phyloP scores from a whole-genome alignment of 169 alveolate genomes.

The Plasmodium inui region DNA sequence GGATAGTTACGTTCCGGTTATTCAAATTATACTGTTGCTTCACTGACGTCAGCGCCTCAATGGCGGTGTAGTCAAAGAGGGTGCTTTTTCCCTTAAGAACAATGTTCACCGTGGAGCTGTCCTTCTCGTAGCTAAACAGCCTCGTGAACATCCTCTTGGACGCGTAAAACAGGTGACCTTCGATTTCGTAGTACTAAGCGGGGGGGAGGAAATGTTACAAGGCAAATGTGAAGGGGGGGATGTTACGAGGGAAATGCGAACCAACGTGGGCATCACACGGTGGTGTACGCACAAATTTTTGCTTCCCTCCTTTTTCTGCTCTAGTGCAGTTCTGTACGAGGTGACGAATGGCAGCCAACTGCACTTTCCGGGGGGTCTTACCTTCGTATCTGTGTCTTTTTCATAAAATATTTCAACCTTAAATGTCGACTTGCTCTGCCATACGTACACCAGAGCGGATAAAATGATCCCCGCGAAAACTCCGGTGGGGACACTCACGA shows the following conservation, averaged over 20 bases:
- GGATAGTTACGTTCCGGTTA: slow-evolving; percentile 25
- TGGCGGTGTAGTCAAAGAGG: slow-evolving; percentile 88
- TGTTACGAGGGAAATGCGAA: not conserved
- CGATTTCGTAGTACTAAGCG: slow-evolving; percentile 85
- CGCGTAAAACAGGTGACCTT: slow-evolving; percentile 88
- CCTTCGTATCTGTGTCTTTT: slow-evolving; percentile 85
- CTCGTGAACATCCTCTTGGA: slow-evolving; percentile 86
- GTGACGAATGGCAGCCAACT: not conserved
- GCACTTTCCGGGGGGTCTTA: not conserved
- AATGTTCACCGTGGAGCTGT: slow-evolving; percentile 85
- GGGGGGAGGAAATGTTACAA: not conserved
- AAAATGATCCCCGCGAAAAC: slow-evolving; percentile 84
- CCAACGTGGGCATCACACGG: not conserved
- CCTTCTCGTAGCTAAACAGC: slow-evolving; percentile 83
- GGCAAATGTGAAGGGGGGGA: not conserved
- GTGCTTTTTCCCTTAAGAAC: slow-evolving; percentile 84
- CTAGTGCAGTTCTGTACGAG: not conserved
- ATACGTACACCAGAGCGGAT: slow-evolving; percentile 87
- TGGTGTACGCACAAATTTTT: not conserved
- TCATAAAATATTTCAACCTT: slow-evolving; percentile 86
- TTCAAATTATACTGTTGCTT: slow-evolving; percentile 69
- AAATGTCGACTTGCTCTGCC: slow-evolving; percentile 88
- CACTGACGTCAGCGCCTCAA: slow-evolving; percentile 86
- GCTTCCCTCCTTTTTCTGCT: not conserved
- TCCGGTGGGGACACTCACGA: slow-evolving; percentile 84